Base-by-base conservation (phyloP, 2,329 filamentous ascomycete genomes). In the Aspergillus sp. region DNA sequence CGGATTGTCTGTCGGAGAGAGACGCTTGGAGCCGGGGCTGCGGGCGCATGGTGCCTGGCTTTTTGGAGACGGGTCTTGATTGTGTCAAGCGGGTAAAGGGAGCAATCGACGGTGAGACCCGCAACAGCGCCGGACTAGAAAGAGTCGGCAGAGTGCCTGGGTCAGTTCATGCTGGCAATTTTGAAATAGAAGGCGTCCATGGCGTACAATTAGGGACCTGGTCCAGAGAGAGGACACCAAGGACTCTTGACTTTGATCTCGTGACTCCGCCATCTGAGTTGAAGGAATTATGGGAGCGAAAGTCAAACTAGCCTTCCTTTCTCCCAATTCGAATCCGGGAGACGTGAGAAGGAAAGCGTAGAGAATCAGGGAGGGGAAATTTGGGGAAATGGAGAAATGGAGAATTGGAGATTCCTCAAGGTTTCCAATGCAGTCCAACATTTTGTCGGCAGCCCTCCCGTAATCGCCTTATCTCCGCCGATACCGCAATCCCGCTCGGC, bases 81-180 rank as follows among this genome's bases (percentile, higher is more conserved):
- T 0, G 95, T 99, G 83, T 99, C 96, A 82, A 99, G 91, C 0
- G 95, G 95, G 81, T 90, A 99, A 72, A 99, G 90, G 56, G 92
- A 92, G 70, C 96, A 88, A 84, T 99, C 95, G 76, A 98, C 95
- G 13, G 93, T 96, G 48, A 95, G 95, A 72, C 95, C 95, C 65
- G 95, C 95, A 65, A 97, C 80, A 70, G 88, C 95, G 75, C 95
- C 95, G 66, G 95, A 91, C 82, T 89, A 68, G 34, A 5, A 17
- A 41, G 13, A 13, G 5, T 15, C 8, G 17, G 24, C 20, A 54
- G 37, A 19, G 17, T 17, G 34, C 34, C 17, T 44, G 15, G 30
- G 30, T 50, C 17, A 50, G 46, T 24, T 6, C 19, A 22, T 22
- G 33, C 33, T 5, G 41, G 27, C 22, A 8, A 19, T n/a, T 51